A percentile compares a stretch with the other conserved stretches of the same genome.
Evolutionary conservation across 2,329 filamentous ascomycete genomes (phyloP).

Genomic region (Penicillium sclerotigenum): DNA sequence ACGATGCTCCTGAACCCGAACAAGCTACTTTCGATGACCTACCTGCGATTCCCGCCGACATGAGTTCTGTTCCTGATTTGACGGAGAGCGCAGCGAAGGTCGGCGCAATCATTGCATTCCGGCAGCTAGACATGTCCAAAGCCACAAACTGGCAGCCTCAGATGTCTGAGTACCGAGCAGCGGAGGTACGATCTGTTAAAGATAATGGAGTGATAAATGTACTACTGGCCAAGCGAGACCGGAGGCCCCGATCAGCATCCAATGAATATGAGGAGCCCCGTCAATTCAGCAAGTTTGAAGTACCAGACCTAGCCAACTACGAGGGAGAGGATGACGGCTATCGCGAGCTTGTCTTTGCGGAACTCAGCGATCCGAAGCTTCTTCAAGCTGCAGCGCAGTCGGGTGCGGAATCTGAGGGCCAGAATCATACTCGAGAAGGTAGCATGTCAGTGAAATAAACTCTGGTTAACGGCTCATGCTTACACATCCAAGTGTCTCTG

Average conservation of each 20-base stretch:
- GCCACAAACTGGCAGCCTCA: slow-evolving; percentile 47
- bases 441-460: slow-evolving; percentile 41
- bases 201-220: slow-evolving; percentile 58
- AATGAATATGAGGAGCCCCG: slow-evolving; percentile 63
- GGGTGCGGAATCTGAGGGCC: slow-evolving; percentile 23
- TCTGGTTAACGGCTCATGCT: slow-evolving; percentile 25
- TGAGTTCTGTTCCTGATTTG: slow-evolving; percentile 58
- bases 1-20: slow-evolving; percentile 34
- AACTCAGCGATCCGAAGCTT: slow-evolving; percentile 67
- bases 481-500: slow-evolving; percentile 31
- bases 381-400: slow-evolving; percentile 46
- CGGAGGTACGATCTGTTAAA: slow-evolving; percentile 57
- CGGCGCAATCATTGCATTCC: slow-evolving; percentile 46
- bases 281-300: slow-evolving; percentile 75
- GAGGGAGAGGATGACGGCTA: slow-evolving; percentile 58
- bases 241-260: slow-evolving; percentile 57
- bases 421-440: slow-evolving; percentile 28
- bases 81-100: slow-evolving; percentile 31
- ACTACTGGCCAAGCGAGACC: slow-evolving; percentile 66
- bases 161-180: slow-evolving; percentile 60
- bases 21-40: slow-evolving; percentile 43
- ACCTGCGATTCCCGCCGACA: slow-evolving; percentile 54
- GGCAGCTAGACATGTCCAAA: slow-evolving; percentile 47
- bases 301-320: slow-evolving; percentile 61
- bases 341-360: slow-evolving; percentile 57